Base-by-base conservation (phyloP, 2,329 filamentous ascomycete genomes). In the Aspergillus candidus region DNA sequence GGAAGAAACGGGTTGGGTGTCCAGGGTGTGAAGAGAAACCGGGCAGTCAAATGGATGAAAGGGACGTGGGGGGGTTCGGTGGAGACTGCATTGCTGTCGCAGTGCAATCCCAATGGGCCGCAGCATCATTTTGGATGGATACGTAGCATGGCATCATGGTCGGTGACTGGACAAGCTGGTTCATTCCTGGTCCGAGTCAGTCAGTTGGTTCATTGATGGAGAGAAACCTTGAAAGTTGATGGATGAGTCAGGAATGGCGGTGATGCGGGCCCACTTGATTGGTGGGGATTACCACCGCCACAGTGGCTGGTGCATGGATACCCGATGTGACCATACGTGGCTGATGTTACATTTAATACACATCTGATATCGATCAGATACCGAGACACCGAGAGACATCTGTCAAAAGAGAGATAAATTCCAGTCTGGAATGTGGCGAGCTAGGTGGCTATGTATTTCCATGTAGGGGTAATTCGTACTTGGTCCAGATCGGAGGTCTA, bases 231-330 rank as follows among this genome's bases (percentile, higher is more conserved):
- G 18, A 18, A 18, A 5, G 18, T 5, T 35, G 14, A 18, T 18
- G 35, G 17, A 52, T 27, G 22, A 27, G 22, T 27, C 22, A 27
- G 22, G 55, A 58, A 57, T 58, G 48, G 52, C 60, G 61, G 60
- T 64, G 61, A 63, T 62, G 43, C 14, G 17, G 8, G 32, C 32
- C 0, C 3, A 33, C 12, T 7, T 61, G 49, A 62, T 65, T 65
- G 60, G 61, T 11, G 29, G 32, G 10, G 4, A 3, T 2, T 0
- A 31, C 44, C 49, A 62, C 61, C 55, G 62, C 57, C 61, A 62
- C 57, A 57, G 58, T 62, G 62, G 61, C 61, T 65, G 47, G 17
- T 43, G 44, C 4, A 17, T 18, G 18, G 38, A 27, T 38, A 41
- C 15, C 8, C 3, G 11, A 17, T 36, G 40, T 10, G 27, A 2